A percentile compares a stretch with the other conserved stretches of the same genome.
Evolutionary conservation across 169 alveolate genomes (phyloP).

Genomic region (Plasmodium coatneyi): DNA sequence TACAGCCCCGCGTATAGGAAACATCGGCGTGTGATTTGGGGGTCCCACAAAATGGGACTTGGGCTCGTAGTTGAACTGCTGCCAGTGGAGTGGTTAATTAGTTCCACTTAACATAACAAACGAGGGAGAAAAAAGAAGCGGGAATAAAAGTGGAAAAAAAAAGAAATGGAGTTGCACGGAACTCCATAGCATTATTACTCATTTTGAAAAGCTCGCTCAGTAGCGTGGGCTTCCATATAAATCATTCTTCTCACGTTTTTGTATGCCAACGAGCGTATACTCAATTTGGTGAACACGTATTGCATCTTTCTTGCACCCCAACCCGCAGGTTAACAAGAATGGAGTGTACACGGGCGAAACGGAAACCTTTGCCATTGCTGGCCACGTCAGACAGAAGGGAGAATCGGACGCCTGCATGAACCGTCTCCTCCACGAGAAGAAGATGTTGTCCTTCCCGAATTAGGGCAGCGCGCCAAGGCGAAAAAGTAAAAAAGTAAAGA

Average conservation of each 20-base stretch:
- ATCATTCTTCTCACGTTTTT: background rate
- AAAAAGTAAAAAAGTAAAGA: background rate
- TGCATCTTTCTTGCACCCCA: constrained; percentile 88
- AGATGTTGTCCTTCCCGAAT: constrained; percentile 87
- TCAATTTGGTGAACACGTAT: constrained; percentile 19
- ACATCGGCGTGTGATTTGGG: background rate
- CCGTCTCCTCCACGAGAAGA: constrained; percentile 92
- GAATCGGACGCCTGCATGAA: constrained; percentile 94
- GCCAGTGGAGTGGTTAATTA: background rate
- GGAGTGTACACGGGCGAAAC: constrained; percentile 90
- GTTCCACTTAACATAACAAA: background rate
- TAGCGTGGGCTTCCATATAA: background rate
- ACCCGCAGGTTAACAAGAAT: constrained; percentile 87
- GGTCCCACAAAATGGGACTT: background rate
- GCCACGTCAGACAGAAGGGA: constrained; percentile 93
- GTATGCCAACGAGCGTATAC: background rate
- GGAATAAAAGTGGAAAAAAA: background rate
- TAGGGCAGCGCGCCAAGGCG: constrained; percentile 1
- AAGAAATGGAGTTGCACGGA: background rate
- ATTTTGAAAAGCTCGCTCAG: background rate
- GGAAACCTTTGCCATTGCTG: constrained; percentile 91
- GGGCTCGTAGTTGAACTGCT: background rate
- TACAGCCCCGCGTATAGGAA: background rate
- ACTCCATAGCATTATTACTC: background rate
- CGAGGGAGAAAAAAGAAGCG: background rate